These are phyloP conservation scores for Suhomyces panamericanus DNA, from an alignment of 1,139 yeast species.

Conservation along the genomic window DNA sequence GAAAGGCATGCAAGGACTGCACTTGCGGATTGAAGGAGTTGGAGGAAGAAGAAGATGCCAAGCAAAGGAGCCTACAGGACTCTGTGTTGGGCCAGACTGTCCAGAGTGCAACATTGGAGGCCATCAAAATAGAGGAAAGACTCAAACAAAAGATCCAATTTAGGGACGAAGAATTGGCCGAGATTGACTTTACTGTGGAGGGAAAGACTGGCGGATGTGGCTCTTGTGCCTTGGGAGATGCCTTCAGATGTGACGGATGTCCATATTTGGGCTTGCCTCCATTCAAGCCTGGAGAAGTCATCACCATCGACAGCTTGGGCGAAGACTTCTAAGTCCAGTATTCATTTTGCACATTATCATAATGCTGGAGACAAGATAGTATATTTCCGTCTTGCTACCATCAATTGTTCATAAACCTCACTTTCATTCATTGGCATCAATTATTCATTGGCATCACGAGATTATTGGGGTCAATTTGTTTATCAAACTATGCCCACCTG, in stretches of 20 bases:
- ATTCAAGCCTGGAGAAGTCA: constrained; percentile 90
- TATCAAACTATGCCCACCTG: no score
- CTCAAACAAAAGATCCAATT: constrained; percentile 53
- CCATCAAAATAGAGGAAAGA: constrained; percentile 53
- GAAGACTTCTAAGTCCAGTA: constrained; percentile 37
- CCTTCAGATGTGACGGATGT: constrained; percentile 97
- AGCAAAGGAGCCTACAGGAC: constrained; percentile 49
- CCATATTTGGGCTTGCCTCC: constrained; percentile 97
- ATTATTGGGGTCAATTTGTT: no score
- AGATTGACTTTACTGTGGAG: constrained; percentile 90
- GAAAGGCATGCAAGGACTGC: constrained; percentile 95
- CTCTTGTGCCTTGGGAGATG: constrained; percentile 95
- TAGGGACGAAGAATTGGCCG: constrained; percentile 67
- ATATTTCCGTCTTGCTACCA: no score
- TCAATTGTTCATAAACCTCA: no score
- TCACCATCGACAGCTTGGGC: constrained; percentile 53
- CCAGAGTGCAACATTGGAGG: constrained; percentile 53
- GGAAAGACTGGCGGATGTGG: constrained; percentile 98
- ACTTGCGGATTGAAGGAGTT: constrained; percentile 92
- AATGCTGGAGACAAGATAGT: no score
- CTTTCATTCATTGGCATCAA: no score
- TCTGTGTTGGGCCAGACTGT: constrained; percentile 50
- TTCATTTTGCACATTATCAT: no score
- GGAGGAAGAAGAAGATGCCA: constrained; percentile 57
- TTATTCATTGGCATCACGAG: no score